Conservation (phyloP, 495 filamentous ascomycete genomes). For the Podospora bellae-mahoneyi region DNA sequence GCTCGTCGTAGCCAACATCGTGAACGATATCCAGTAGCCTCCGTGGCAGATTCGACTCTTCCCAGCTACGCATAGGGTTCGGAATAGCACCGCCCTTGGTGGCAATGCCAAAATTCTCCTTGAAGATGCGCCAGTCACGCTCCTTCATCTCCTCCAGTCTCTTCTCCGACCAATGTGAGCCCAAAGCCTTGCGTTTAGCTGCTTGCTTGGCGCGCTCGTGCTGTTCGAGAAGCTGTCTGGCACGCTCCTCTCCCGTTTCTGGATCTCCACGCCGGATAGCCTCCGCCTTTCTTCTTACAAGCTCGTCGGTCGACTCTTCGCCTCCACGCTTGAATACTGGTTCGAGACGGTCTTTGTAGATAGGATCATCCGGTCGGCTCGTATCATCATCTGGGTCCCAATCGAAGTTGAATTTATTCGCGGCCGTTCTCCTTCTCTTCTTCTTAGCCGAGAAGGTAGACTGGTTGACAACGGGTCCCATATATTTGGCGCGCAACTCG, state of each 20-base stretch:
- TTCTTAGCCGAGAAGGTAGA: slow-evolving; percentile 95
- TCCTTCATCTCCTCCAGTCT: slow-evolving; percentile 93
- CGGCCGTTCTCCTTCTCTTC: slow-evolving; percentile 87
- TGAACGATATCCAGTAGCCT: slow-evolving; percentile 79
- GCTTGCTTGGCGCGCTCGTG: slow-evolving; percentile 57
- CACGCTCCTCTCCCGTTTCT: slow-evolving; percentile 74
- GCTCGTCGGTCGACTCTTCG: slow-evolving; percentile 69
- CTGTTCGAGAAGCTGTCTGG: slow-evolving; percentile 82
- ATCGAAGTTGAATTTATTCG: slow-evolving; percentile 99
- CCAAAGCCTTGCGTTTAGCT: slow-evolving; percentile 66
- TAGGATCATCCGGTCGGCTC: slow-evolving; percentile 79
- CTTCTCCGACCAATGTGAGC: slow-evolving; percentile 98
- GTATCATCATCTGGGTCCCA: slow-evolving; percentile 98
- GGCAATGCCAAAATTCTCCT: slow-evolving; percentile 96
- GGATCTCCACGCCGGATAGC: slow-evolving; percentile 74
- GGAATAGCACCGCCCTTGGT: slow-evolving; percentile 88
- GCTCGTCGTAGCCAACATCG: slow-evolving; percentile 88
- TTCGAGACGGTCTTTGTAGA: slow-evolving; percentile 73
- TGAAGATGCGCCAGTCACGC: slow-evolving; percentile 98
- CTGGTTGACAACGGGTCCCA: slow-evolving; percentile 83
- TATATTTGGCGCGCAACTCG: slow-evolving; percentile 78
- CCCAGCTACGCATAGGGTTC: slow-evolving; percentile 95
- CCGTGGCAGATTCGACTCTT: slow-evolving; percentile 77
- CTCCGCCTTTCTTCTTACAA: slow-evolving; percentile 70
- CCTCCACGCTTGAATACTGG: slow-evolving; percentile 70